Base-by-base conservation (phyloP, 2,329 filamentous ascomycete genomes). In the Pseudopithomyces chartarum region DNA sequence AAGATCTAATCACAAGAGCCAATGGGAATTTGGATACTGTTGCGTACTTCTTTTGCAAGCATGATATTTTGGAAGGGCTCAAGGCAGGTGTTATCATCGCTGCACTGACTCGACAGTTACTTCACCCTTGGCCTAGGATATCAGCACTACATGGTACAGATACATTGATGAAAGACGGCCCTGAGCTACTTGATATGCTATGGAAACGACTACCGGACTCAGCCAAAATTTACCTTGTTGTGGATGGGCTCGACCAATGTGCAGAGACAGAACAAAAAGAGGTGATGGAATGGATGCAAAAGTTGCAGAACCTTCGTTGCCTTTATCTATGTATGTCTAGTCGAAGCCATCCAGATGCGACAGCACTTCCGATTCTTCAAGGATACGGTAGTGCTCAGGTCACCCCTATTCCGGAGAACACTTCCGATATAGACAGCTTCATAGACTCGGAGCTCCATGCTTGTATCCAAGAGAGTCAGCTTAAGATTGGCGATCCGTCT, bases 101-200 rank as follows among this genome's bases (percentile, higher is more conserved):
- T 19, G 62, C 62, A 20, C 42, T 64, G n/a, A 56, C 60, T 4
- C 68, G 75, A 33, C 78, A 80, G 62, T 63, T 81, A 8, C 55
- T 78, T 51, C 42, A 45, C 32, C 48, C 62, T 11, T 53, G 63
- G 32, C 43, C 49, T 49, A 62, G 70, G 44, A 60, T 65, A 42
- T 20, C 64, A 32, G 33, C 51, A 40, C 55, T 33, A 44, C n/a
- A 43, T 26, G 45, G 58, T 57, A 65, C 63, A 12, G 73, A 71
- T 56, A 60, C 72, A 34, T 54, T 75, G 15, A 48, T 74, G 19
- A 69, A 73, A 38, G 73, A 71, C n/a, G 38, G 26, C 26, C 26
- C 26, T 29, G 5, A 29, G 8, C 26, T 29, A 29, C 26, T 29
- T 29, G 26, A 29, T 8, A 29, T 29, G 8, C 26, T 29, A 4